Percentiles rank a stretch among this genome's conserved stretches.
phyloP scores from a whole-genome alignment of 2,329 filamentous ascomycete genomes.

The Chaetomiaceae sp. region DNA sequence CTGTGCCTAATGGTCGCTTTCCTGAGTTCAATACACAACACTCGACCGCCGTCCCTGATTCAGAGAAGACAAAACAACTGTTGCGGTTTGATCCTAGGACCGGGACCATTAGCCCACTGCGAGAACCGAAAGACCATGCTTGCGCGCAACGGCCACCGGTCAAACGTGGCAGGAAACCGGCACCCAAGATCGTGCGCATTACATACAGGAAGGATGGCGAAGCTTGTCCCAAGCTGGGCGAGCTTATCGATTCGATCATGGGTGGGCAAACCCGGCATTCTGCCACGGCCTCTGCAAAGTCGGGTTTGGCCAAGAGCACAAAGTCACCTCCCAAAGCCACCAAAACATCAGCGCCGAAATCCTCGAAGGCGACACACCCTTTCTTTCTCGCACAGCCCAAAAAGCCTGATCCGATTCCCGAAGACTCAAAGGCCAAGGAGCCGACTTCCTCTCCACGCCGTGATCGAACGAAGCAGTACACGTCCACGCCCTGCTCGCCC shows the following conservation, averaged over 20 bases:
- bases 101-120: constrained; percentile 57
- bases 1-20: background rate
- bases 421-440: constrained; percentile 15
- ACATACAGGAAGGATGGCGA: constrained; percentile 50
- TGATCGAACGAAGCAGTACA: constrained; percentile 37
- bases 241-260: constrained; percentile 59
- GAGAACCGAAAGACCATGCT: constrained; percentile 42
- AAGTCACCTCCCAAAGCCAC: constrained; percentile 20
- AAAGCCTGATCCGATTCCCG: constrained; percentile 7
- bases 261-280: constrained; percentile 22
- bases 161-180: constrained; percentile 34
- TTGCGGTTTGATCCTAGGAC: constrained; percentile 54
- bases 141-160: constrained; percentile 13
- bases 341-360: constrained; percentile 24
- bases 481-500: constrained; percentile 49
- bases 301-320: background rate
- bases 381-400: constrained; percentile 37
- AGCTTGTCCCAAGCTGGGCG: constrained; percentile 45
- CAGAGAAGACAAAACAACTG: constrained; percentile 41
- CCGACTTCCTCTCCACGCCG: constrained; percentile 15
- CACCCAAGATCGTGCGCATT: constrained; percentile 46
- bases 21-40: background rate
- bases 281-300: constrained; percentile 21
- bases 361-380: constrained; percentile 34
- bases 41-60: background rate